phyloP scores from a whole-genome alignment of 139 green algal species.

The Auxenochlorella protothecoides region DNA sequence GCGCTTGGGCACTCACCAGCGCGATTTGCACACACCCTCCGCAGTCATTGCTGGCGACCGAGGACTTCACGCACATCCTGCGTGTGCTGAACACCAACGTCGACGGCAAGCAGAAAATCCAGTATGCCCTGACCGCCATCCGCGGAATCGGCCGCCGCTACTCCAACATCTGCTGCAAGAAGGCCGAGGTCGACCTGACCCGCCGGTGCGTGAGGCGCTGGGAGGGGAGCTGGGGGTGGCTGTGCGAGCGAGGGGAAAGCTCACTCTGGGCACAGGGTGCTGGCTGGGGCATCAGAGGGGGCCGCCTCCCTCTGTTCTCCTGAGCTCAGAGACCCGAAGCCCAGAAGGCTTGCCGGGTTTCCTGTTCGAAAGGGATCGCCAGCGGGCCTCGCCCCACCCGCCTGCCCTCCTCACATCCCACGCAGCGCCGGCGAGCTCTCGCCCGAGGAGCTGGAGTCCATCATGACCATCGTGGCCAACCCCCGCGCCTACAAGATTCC shows the following conservation, averaged over 20 bases:
- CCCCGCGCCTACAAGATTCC: slow-evolving; percentile 97
- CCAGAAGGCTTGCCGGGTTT: too few relatives aligned
- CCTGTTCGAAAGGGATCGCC: too few relatives aligned
- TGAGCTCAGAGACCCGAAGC: too few relatives aligned
- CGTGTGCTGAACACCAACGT: slow-evolving; percentile 99
- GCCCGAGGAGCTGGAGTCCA: slow-evolving; percentile 88
- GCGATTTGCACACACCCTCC: neutral
- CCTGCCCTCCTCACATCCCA: too few relatives aligned
- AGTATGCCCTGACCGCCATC: slow-evolving; percentile 96
- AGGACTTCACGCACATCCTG: slow-evolving; percentile 98
- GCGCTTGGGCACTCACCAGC: neutral
- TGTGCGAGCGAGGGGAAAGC: too few relatives aligned
- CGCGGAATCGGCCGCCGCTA: slow-evolving; percentile 92
- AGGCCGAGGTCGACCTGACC: slow-evolving; percentile 92
- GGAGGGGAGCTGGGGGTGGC: neutral
- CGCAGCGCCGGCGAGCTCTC: slow-evolving; percentile 83
- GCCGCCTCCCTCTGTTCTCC: too few relatives aligned
- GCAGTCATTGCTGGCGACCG: slow-evolving; percentile 50
- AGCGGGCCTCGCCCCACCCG: neutral
- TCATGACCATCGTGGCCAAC: slow-evolving; percentile 98
- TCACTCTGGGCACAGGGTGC: too few relatives aligned
- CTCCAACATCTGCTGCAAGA: slow-evolving; percentile 95
- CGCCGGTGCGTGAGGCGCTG: slow-evolving; percentile 52
- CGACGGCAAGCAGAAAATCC: slow-evolving; percentile 94
- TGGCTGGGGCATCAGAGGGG: too few relatives aligned